A percentile compares a stretch with the other conserved stretches of the same genome.
phyloP scores from a whole-genome alignment of 441 rosid genomes.

The Biscutella laevigata region DNA sequence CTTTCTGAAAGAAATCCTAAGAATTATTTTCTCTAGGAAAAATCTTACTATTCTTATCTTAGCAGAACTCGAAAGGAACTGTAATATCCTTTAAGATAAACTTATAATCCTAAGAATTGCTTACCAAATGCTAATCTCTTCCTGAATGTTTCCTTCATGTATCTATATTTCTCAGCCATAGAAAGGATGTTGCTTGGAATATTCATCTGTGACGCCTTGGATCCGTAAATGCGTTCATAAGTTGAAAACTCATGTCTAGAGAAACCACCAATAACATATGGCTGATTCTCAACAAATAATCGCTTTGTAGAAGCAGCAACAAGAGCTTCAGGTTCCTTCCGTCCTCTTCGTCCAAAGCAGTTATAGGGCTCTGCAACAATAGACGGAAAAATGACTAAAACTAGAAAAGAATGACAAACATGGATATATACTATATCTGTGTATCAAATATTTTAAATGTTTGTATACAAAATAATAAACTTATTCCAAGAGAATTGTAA shows the following conservation, averaged over 20 bases:
- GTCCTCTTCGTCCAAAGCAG: slow-evolving; percentile 80
- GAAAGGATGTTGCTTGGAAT: slow-evolving; percentile 54
- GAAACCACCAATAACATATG: slow-evolving; percentile 80
- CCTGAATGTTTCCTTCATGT: slow-evolving; percentile 77
- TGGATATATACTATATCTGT: neutral
- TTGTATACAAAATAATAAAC: neutral
- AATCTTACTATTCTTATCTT: neutral
- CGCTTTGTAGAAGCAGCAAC: slow-evolving; percentile 94
- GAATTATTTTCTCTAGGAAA: neutral
- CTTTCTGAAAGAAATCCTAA: neutral
- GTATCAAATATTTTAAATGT: neutral
- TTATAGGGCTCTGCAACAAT: slow-evolving; percentile 69
- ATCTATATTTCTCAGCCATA: slow-evolving; percentile 75
- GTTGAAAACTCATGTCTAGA: slow-evolving; percentile 55
- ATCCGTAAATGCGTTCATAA: slow-evolving; percentile 42
- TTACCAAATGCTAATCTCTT: slow-evolving; percentile 97
- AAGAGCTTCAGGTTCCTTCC: slow-evolving; percentile 93
- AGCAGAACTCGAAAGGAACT: neutral
- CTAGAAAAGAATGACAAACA: neutral
- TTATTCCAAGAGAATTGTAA: slow-evolving; percentile 1
- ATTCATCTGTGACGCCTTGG: slow-evolving; percentile 46
- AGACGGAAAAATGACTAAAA: neutral
- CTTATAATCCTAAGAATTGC: slow-evolving; percentile 14
- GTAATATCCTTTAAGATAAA: neutral
- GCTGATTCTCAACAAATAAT: slow-evolving; percentile 78